These are phyloP conservation scores for Sarocladiaceae sp. DNA, from an alignment of 2,329 filamentous ascomycete species.

Conservation along the genomic window DNA sequence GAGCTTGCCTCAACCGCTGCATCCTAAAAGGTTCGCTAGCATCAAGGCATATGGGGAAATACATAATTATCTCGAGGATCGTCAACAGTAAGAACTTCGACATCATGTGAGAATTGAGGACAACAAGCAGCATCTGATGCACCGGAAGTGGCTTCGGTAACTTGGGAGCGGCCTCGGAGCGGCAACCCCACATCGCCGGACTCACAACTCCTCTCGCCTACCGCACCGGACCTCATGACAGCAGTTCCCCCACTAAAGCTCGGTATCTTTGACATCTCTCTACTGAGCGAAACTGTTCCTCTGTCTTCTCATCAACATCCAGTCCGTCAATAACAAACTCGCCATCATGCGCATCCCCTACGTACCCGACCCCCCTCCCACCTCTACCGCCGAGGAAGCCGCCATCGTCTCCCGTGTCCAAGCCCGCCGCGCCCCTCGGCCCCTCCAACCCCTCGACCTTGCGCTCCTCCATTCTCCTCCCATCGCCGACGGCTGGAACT, in stretches of 20 bases:
- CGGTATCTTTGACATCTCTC: neutral
- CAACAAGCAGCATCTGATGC: no score
- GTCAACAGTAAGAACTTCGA: no score
- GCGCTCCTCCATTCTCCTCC: constrained; percentile 67
- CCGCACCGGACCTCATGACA: neutral
- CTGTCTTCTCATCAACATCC: neutral
- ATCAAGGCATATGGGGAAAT: no score
- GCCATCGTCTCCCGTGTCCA: constrained; percentile 56
- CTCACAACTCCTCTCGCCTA: neutral
- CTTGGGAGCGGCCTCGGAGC: neutral
- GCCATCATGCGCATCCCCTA: constrained; percentile 61
- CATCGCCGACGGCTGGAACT: constrained; percentile 71
- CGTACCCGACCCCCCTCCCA: constrained; percentile 44
- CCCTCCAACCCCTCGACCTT: constrained; percentile 69
- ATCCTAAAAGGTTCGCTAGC: no score
- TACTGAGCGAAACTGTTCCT: neutral
- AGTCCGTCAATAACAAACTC: neutral
- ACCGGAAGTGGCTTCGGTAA: no score
- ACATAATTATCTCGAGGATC: no score
- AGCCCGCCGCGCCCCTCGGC: constrained; percentile 60
- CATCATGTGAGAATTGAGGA: no score
- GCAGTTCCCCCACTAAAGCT: neutral
- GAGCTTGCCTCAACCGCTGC: no score
- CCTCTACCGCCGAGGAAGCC: constrained; percentile 37
- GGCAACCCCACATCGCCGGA: constrained; percentile 7